These are phyloP conservation scores for Talaromyces piceae DNA, from an alignment of 2,329 filamentous ascomycete species.

Conservation along the genomic window DNA sequence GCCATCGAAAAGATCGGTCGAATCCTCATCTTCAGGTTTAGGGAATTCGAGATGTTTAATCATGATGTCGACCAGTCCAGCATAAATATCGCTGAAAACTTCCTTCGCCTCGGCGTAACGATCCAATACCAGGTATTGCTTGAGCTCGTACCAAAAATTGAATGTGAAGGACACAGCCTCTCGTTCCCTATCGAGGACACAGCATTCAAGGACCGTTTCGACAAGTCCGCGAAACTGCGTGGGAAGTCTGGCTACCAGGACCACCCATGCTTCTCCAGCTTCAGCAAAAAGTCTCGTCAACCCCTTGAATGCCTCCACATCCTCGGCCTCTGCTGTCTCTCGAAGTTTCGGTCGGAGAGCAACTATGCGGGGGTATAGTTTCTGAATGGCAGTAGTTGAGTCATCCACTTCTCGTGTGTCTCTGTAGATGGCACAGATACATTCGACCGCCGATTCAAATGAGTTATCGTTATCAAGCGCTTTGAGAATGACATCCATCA, in stretches of 20 bases:
- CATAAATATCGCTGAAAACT: constrained; percentile 72
- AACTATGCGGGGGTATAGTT: constrained; percentile 73
- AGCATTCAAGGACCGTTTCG: constrained; percentile 86
- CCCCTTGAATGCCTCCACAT: constrained; percentile 77
- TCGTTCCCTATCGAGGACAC: constrained; percentile 74
- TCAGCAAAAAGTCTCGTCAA: constrained; percentile 87
- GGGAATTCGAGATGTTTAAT: constrained; percentile 87
- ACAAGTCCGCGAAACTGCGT: constrained; percentile 75
- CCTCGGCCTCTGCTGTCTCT: constrained; percentile 68
- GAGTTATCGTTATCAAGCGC: constrained; percentile 69
- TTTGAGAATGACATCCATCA: constrained; percentile 72
- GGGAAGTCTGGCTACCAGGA: constrained; percentile 80
- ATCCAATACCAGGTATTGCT: constrained; percentile 89
- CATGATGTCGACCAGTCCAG: constrained; percentile 85
- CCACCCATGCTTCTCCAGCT: constrained; percentile 88
- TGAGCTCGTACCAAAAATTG: constrained; percentile 96
- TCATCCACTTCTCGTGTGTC: constrained; percentile 94
- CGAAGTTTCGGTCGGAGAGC: constrained; percentile 68
- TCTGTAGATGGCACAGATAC: constrained; percentile 80
- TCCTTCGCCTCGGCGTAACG: constrained; percentile 77
- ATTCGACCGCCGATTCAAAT: constrained; percentile 84
- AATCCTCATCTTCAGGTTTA: constrained; percentile 62
- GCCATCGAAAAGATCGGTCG: constrained; percentile 79
- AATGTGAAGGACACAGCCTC: constrained; percentile 94
- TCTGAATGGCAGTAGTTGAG: constrained; percentile 70